Evolutionary conservation across 768 basidiomycete genomes (phyloP).

Genomic region (Porpolomopsis calyptriformis): DNA sequence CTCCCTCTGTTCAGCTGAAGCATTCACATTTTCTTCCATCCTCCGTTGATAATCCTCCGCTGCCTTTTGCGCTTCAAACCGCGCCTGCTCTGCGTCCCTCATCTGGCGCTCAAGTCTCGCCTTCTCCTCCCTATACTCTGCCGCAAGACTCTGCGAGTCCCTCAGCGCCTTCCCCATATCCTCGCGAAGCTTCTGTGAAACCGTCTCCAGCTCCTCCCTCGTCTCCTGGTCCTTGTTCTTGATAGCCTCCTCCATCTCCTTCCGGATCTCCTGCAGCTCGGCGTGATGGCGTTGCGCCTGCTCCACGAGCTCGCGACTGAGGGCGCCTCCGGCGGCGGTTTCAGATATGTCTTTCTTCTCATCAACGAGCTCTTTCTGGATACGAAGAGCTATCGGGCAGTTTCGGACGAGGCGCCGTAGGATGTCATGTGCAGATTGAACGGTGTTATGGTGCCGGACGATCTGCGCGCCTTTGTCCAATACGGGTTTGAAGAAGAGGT

Average conservation of each 20-base stretch:
- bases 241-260: slow-evolving; percentile 31
- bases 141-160: not conserved
- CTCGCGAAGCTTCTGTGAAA: not conserved
- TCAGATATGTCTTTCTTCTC: slow-evolving; percentile 37
- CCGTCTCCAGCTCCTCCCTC: not conserved
- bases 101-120: not conserved
- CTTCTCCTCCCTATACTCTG: not conserved
- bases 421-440: slow-evolving; percentile 31
- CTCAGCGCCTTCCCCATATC: not conserved
- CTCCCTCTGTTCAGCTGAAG: no score
- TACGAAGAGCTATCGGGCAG: slow-evolving; percentile 34
- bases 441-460: slow-evolving; percentile 25
- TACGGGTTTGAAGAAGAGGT: slow-evolving; percentile 34
- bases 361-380: slow-evolving; percentile 48
- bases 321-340: slow-evolving; percentile 43
- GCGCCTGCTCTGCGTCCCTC: not conserved
- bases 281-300: slow-evolving; percentile 35
- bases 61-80: not conserved
- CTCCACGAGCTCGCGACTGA: slow-evolving; percentile 38
- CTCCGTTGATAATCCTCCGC: not conserved
- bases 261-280: slow-evolving; percentile 37
- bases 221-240: slow-evolving; percentile 9
- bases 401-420: slow-evolving; percentile 32
- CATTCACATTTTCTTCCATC: no score
- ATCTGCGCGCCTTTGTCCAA: slow-evolving; percentile 32